These are phyloP conservation scores for Metroxylon sagu DNA, from an alignment of 176 grass and related monocot genomes.

Conservation along the genomic window DNA sequence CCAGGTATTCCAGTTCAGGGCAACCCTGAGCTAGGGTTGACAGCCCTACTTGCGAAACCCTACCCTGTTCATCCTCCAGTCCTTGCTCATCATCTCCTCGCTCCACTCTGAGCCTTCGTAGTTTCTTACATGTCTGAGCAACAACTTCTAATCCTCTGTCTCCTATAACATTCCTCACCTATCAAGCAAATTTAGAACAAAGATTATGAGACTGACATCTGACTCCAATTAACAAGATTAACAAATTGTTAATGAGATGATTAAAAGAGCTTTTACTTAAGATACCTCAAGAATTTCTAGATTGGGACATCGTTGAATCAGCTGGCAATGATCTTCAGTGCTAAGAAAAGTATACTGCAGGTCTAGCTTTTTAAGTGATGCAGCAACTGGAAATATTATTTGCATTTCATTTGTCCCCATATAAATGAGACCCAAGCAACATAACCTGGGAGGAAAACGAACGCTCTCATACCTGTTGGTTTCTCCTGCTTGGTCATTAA, in stretches of 20 bases:
- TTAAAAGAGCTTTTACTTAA: slow-evolving; percentile 12
- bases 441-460: slow-evolving; percentile 51
- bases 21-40: slow-evolving; percentile 57
- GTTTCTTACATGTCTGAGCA: slow-evolving; percentile 71
- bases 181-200: neutral
- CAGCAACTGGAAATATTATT: slow-evolving; percentile 47
- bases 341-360: slow-evolving; percentile 76
- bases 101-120: slow-evolving; percentile 70
- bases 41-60: slow-evolving; percentile 65
- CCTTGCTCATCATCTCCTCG: slow-evolving; percentile 78
- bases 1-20: slow-evolving; percentile 63
- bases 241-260: slow-evolving; percentile 60
- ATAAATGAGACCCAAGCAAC: slow-evolving; percentile 54
- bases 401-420: slow-evolving; percentile 72
- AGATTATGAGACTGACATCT: neutral
- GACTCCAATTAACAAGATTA: neutral
- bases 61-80: slow-evolving; percentile 64
- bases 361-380: slow-evolving; percentile 72
- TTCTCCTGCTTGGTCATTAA: slow-evolving; percentile 47
- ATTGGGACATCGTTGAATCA: slow-evolving; percentile 18
- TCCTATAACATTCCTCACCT: slow-evolving; percentile 89
- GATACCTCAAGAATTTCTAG: slow-evolving; percentile 19
- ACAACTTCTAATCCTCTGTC: slow-evolving; percentile 77
- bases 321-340: slow-evolving; percentile 51
- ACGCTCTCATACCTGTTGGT: slow-evolving; percentile 41